A percentile compares a stretch with the other conserved stretches of the same genome.
These are phyloP conservation scores for Paramecium octaurelia DNA, from an alignment of 73 alveolate species.

Conservation along the genomic window DNA sequence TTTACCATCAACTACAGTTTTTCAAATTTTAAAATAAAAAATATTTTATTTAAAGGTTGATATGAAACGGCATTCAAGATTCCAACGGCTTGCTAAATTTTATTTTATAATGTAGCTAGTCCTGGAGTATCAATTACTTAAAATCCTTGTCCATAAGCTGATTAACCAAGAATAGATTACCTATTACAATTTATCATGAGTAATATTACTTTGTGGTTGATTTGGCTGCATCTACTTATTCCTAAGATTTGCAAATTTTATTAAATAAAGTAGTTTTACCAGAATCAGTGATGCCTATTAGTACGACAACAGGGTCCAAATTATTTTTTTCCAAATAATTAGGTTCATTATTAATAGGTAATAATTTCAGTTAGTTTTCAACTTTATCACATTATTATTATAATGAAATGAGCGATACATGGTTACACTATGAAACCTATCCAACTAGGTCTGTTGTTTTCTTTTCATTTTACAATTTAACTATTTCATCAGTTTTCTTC, in stretches of 20 bases:
- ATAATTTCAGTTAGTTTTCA: too few species aligned
- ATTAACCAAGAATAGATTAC: not conserved
- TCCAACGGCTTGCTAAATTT: not conserved
- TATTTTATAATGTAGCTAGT: not conserved
- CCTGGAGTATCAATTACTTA: conserved; percentile 41
- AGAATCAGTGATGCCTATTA: not conserved
- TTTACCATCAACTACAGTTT: not conserved
- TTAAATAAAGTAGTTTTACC: conserved; percentile 42
- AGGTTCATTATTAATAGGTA: not conserved
- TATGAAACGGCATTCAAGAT: not conserved
- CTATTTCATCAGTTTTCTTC: too few species aligned
- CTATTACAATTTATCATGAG: not conserved
- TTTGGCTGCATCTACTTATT: not conserved
- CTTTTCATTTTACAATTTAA: too few species aligned
- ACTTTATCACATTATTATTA: too few species aligned
- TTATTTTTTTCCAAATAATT: not conserved
- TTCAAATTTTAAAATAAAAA: conserved; percentile 1
- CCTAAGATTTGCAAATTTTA: not conserved
- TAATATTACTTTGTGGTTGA: not conserved
- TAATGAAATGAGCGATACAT: too few species aligned
- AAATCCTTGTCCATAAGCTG: conserved; percentile 7
- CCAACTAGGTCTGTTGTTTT: too few species aligned
- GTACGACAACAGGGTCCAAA: not conserved
- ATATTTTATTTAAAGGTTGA: conserved; percentile 20
- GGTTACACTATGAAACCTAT: too few species aligned